Conservation (phyloP, 805 yeast genomes). For the Spathaspora gorwiae region DNA sequence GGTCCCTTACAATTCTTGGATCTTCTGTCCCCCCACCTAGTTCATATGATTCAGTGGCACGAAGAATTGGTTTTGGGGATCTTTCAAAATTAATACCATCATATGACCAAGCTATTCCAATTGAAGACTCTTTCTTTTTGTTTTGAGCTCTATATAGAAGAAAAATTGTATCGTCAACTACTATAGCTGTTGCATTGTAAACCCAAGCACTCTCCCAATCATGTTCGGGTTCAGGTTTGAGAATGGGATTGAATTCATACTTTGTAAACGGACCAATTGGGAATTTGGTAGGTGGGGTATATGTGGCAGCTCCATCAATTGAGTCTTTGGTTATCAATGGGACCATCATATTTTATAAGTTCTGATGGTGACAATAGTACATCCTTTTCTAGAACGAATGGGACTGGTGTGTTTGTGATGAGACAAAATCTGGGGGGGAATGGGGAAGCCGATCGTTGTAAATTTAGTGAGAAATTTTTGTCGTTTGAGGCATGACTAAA, state of each 20-base stretch:
- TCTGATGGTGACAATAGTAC: too few species aligned
- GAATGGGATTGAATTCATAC: conserved; percentile 33
- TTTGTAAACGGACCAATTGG: conserved; percentile 40
- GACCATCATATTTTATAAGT: conserved; percentile 15
- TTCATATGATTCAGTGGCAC: conserved; percentile 38
- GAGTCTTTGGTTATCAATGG: conserved; percentile 25
- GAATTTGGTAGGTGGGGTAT: conserved; percentile 30
- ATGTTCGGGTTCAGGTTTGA: conserved; percentile 31
- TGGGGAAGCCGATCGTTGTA: too few species aligned
- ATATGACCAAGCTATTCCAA: conserved; percentile 39
- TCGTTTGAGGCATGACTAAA: too few species aligned
- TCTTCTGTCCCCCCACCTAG: conserved; percentile 40
- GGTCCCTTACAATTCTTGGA: conserved; percentile 39
- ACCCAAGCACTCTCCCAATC: conserved; percentile 37
- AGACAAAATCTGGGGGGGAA: too few species aligned
- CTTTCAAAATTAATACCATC: conserved; percentile 34
- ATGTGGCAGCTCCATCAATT: conserved; percentile 26
- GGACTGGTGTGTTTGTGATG: too few species aligned
- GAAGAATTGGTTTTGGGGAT: conserved; percentile 26
- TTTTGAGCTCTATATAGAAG: conserved; percentile 38
- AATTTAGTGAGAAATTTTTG: too few species aligned
- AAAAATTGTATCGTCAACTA: conserved; percentile 31
- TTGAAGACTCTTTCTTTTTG: conserved; percentile 24
- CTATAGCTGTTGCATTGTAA: conserved; percentile 42
- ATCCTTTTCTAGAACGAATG: too few species aligned